Conservation (phyloP, 2,329 filamentous ascomycete species). For the Penicillium sp. region DNA sequence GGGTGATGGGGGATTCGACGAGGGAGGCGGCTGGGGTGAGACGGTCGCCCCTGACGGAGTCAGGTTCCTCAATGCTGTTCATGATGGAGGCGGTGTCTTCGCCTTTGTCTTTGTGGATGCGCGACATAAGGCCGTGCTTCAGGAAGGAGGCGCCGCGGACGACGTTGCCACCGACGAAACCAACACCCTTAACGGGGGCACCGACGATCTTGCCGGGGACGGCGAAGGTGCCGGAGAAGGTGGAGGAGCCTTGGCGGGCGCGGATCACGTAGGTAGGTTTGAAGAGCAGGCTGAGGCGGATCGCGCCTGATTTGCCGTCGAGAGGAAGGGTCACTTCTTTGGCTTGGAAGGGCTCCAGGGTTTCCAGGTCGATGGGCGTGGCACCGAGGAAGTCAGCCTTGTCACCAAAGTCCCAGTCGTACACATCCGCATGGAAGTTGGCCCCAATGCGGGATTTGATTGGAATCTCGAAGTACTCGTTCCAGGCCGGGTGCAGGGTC, state of each 20-base stretch:
- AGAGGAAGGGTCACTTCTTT: conserved; percentile 73
- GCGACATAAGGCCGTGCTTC: conserved; percentile 71
- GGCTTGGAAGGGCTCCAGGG: conserved; percentile 80
- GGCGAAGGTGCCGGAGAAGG: conserved; percentile 87
- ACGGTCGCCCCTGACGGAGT: conserved; percentile 15
- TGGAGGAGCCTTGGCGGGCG: conserved; percentile 83
- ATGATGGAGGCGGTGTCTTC: conserved; percentile 39
- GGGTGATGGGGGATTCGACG: conserved; percentile 29
- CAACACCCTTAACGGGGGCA: conserved; percentile 89
- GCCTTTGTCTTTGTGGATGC: conserved; percentile 53
- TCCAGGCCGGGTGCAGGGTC: conserved; percentile 91
- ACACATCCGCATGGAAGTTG: conserved; percentile 79
- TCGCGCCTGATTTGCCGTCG: conserved; percentile 83
- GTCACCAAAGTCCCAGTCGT: conserved; percentile 95
- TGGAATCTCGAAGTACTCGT: conserved; percentile 86
- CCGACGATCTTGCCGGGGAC: conserved; percentile 87
- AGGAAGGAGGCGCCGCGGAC: conserved; percentile 90
- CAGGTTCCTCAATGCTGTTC: conserved; percentile 26
- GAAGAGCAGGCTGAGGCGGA: conserved; percentile 85
- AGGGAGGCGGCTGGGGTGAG: conserved; percentile 26
- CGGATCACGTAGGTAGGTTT: conserved; percentile 88
- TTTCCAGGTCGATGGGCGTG: conserved; percentile 70
- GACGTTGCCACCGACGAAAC: conserved; percentile 77
- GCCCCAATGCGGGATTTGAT: conserved; percentile 82
- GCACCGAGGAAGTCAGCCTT: conserved; percentile 88